phyloP scores from a whole-genome alignment of 257 asterid species.

The Rauvolfia tetraphylla region DNA sequence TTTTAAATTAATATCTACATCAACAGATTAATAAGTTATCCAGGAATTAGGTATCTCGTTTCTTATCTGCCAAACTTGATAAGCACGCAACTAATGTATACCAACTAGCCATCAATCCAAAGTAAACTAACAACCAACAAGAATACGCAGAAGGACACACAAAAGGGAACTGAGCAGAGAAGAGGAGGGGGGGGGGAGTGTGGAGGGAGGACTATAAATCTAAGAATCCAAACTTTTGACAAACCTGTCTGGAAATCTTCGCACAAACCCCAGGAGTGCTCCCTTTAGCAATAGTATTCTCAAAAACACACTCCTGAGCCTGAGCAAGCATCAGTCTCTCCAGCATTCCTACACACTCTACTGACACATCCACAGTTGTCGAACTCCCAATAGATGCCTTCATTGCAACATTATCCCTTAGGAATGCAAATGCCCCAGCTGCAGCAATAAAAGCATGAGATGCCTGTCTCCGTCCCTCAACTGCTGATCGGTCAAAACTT shows the following conservation, averaged over 20 bases:
- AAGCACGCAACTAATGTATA: not conserved
- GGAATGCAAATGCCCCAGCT: conserved; percentile 84
- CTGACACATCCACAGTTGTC: conserved; percentile 76
- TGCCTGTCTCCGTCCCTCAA: conserved; percentile 94
- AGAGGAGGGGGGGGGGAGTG: too few relatives aligned
- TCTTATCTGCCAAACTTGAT: not conserved
- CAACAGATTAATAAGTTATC: too few relatives aligned
- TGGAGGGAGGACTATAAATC: not conserved
- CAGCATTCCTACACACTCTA: conserved; percentile 91
- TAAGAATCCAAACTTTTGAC: not conserved
- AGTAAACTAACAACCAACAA: not conserved
- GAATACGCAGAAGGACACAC: too few relatives aligned
- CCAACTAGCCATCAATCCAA: too few relatives aligned
- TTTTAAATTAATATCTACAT: not conserved
- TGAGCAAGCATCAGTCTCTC: conserved; percentile 97
- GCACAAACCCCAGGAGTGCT: conserved; percentile 93
- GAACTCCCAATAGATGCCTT: conserved; percentile 86
- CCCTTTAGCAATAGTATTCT: conserved; percentile 91
- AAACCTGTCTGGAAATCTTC: conserved; percentile 92
- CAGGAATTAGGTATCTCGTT: too few relatives aligned
- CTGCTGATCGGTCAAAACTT: conserved; percentile 76
- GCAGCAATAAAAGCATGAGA: conserved; percentile 91
- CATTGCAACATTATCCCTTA: conserved; percentile 84
- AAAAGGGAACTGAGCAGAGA: not conserved
- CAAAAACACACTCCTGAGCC: conserved; percentile 96